Conservation (phyloP, 2,329 filamentous ascomycete genomes). For the Aspergillus viridinutans region DNA sequence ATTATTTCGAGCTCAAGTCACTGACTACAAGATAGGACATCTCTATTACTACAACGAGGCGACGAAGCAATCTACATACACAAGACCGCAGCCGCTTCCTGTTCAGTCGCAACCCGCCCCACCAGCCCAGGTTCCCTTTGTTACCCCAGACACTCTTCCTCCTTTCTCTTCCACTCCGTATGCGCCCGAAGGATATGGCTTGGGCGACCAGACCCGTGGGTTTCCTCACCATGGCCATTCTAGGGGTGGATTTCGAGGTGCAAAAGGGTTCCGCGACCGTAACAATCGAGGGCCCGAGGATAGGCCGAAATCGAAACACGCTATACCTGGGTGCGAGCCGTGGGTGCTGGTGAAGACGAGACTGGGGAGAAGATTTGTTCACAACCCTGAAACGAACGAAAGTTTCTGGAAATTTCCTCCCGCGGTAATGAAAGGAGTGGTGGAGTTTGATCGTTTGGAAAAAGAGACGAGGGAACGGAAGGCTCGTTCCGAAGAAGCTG, state of each 20-base stretch:
- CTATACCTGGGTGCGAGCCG: conserved; percentile 75
- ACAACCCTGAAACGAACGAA: conserved; percentile 78
- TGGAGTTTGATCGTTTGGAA: conserved; percentile 67
- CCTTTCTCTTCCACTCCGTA: conserved; percentile 36
- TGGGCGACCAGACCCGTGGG: conserved; percentile 10
- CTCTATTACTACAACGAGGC: conserved; percentile 80
- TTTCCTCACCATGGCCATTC: conserved; percentile 34
- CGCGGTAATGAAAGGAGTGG: conserved; percentile 71
- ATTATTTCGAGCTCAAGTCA: conserved; percentile 6
- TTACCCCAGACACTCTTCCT: conserved; percentile 31
- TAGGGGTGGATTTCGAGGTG: conserved; percentile 46
- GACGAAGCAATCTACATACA: conserved; percentile 85
- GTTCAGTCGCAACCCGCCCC: conserved; percentile 23
- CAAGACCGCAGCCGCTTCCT: conserved; percentile 55
- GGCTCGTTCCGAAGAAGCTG: conserved; percentile 27
- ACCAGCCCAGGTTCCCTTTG: conserved; percentile 35
- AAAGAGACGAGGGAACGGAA: conserved; percentile 62
- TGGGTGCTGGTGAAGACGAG: conserved; percentile 95
- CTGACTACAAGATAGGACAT: conserved; percentile 55
- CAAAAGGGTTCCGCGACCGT: conserved; percentile 55
- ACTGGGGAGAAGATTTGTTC: conserved; percentile 80
- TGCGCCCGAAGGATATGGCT: conserved; percentile 21
- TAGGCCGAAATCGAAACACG: conserved; percentile 72
- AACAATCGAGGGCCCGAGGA: conserved; percentile 68
- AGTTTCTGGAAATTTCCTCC: conserved; percentile 95